Evolutionary conservation across 2,329 filamentous ascomycete species (phyloP), one percentile per base, ranked within the genome.

Genomic region (Cordyceps farinosa): DNA sequence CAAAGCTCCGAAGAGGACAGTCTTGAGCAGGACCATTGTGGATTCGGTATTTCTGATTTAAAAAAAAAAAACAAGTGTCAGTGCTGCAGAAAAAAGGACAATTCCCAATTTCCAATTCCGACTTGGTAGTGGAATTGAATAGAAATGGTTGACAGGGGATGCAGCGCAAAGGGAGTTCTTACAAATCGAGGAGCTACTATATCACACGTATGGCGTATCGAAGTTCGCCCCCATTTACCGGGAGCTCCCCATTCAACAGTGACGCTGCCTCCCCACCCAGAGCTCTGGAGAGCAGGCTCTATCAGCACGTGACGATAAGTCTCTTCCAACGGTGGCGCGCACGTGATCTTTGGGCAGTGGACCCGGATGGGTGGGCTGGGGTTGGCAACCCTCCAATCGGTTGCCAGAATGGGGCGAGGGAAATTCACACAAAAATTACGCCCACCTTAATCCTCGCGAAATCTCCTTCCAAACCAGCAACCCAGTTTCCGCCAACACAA

Each of bases 21-120:
- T 83, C 81, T 85, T 87, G 69, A 88, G 69, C 63, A 84, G 76
- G 71, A 86, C 82, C 83, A 86, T 85, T 69, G 66, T 74, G 70
- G 62, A 61, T 65, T 69, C 62, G 60, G 66, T 52, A 42, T 60
- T 61, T 64, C 63, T 53, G 65, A 9, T 15, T 22, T 22, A 17
- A 52, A 38, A 13, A 47, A 27, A 29, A 44, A 54, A 38, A n/a
- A 38, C 2, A 29, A 44, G 34, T 55, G 53, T 60, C 48, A 62
- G 54, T 48, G 29, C 11, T 13, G 10, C 29, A 30, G 38, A 29
- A 11, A 6, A 57, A 36, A 13, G 22, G 7, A 11, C 6, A 6
- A 3, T 45, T 22, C 3, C 11, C 6, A 6, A 3, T 45, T 22
- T 3, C 11, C 42, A 36, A 36, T 45, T 15, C 11, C 30, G 22